Evolutionary conservation across 2,329 filamentous ascomycete genomes (phyloP), one percentile per base, ranked within the genome.

Genomic region (Elsinoe batatas): DNA sequence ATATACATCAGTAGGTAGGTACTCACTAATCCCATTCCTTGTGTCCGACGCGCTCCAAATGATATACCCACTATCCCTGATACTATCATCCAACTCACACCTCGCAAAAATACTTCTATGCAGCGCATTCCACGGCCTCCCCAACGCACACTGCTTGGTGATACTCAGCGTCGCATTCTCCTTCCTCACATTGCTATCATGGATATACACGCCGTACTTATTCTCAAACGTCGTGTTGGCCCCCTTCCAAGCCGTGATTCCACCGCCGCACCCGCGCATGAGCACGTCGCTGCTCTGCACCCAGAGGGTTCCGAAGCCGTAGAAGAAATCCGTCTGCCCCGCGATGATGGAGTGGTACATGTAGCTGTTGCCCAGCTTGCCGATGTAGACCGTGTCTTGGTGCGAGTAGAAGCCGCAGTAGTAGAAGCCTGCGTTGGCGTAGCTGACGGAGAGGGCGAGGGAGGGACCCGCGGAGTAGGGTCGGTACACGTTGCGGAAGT

Each of bases 241-340:
- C 26, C 79, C 81, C 63, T 86, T 86, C 83, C 83, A 86, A 0
- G 83, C 83, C 0, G 81, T 84, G 54, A 87, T 80, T 10, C 83
- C 83, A 13, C 83, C 83, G 3, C 81, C 80, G 60, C 83, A 87
- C 61, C 69, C 72, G 8, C 83, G 77, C 11, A 86, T 73, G 0
- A 72, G 70, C 1, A 87, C 67, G 0, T 71, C 69, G 1, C 77
- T 80, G 3, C 73, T 70, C 56, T 80, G 74, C 38, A 85, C 72
- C 74, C 78, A 86, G 3, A 79, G 74, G 0, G 82, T 85, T 22
- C 82, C 83, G 63, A 85, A 85, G 7, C 82, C 82, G 63, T 85
- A 86, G 17, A 86, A 70, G 68, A 86, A 86, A 61, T 87, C 84
- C 0, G 81, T 85, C 63, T 85, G 74, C 0, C 83, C 83, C 0